These are phyloP conservation scores for Angomonas ambiguus DNA, from an alignment of 208 protist genomes.

Conservation along the genomic window DNA sequence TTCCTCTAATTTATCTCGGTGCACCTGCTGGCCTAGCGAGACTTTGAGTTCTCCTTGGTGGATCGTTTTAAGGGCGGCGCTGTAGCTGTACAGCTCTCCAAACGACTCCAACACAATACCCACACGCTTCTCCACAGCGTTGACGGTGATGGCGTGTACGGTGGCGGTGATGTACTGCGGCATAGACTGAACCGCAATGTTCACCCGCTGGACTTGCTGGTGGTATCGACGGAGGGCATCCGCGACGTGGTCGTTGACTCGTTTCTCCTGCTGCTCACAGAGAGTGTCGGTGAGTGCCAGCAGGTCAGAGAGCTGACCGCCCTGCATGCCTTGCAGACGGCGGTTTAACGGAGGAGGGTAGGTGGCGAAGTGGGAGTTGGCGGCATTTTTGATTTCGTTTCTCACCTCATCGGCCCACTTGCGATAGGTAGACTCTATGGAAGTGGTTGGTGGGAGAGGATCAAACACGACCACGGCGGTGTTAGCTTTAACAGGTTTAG, in stretches of 20 bases:
- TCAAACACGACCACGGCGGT: slow-evolving; percentile 15
- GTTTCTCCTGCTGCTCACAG: slow-evolving; percentile 43
- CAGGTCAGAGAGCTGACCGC: slow-evolving; percentile 37
- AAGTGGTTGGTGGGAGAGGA: slow-evolving; percentile 30
- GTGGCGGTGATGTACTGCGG: slow-evolving; percentile 41
- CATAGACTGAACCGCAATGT: slow-evolving; percentile 36
- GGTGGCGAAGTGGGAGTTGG: slow-evolving; percentile 38
- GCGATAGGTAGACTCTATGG: slow-evolving; percentile 34
- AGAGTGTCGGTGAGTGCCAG: slow-evolving; percentile 23
- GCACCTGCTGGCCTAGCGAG: slow-evolving; percentile 43
- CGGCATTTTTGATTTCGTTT: slow-evolving; percentile 20
- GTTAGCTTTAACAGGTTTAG: not conserved
- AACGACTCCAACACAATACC: slow-evolving; percentile 45
- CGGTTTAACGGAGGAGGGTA: slow-evolving; percentile 40
- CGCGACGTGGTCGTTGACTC: slow-evolving; percentile 32
- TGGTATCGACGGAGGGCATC: slow-evolving; percentile 42
- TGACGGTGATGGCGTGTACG: slow-evolving; percentile 35
- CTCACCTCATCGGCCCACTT: slow-evolving; percentile 35
- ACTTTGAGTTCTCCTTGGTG: slow-evolving; percentile 56
- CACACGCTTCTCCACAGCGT: slow-evolving; percentile 44
- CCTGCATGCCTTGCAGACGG: slow-evolving; percentile 39
- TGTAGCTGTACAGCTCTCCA: slow-evolving; percentile 41
- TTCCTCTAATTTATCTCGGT: slow-evolving; percentile 27
- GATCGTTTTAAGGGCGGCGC: slow-evolving; percentile 31
- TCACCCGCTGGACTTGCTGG: slow-evolving; percentile 65